Evolutionary conservation across 495 filamentous ascomycete species (phyloP).

Genomic region (Jackrogersella multiformis): DNA sequence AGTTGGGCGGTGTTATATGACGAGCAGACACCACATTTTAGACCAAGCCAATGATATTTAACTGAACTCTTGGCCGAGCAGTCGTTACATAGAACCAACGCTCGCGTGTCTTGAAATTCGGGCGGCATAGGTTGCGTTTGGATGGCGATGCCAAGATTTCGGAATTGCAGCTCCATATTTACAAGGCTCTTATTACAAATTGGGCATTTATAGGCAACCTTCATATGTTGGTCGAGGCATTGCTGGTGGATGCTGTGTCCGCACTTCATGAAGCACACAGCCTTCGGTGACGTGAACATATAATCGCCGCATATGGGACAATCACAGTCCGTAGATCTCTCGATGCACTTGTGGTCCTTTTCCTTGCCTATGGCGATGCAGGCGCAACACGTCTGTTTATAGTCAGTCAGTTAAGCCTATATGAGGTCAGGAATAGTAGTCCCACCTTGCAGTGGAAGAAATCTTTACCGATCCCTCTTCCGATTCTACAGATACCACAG

Average conservation of each 20-base stretch:
- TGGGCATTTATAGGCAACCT: conserved; percentile 89
- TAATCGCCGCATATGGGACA: conserved; percentile 99
- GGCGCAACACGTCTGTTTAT: conserved; percentile 80
- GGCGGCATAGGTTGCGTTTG: conserved; percentile 89
- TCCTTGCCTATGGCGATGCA: conserved; percentile 87
- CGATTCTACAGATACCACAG: conserved; percentile 94
- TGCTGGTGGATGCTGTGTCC: conserved; percentile 93
- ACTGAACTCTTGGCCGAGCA: conserved; percentile 86
- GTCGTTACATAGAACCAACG: conserved; percentile 91
- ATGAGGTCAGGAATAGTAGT: not conserved
- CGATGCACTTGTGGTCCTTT: conserved; percentile 87
- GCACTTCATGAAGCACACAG: conserved; percentile 93
- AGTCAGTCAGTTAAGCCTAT: conserved; percentile 5
- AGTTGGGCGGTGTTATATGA: conserved; percentile 87
- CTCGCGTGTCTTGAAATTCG: conserved; percentile 81
- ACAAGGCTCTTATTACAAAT: conserved; percentile 91
- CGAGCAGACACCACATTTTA: conserved; percentile 85
- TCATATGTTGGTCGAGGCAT: conserved; percentile 86
- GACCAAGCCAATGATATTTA: conserved; percentile 91
- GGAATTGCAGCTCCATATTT: conserved; percentile 97
- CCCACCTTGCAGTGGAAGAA: conserved; percentile 96
- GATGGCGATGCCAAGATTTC: conserved; percentile 86
- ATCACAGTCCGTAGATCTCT: conserved; percentile 91
- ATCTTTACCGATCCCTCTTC: conserved; percentile 92
- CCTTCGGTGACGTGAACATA: conserved; percentile 91